A percentile compares a stretch with the other conserved stretches of the same genome.
These are phyloP conservation scores for Globisporangium paddicum DNA, from an alignment of 352 stramenopile species.

Conservation along the genomic window DNA sequence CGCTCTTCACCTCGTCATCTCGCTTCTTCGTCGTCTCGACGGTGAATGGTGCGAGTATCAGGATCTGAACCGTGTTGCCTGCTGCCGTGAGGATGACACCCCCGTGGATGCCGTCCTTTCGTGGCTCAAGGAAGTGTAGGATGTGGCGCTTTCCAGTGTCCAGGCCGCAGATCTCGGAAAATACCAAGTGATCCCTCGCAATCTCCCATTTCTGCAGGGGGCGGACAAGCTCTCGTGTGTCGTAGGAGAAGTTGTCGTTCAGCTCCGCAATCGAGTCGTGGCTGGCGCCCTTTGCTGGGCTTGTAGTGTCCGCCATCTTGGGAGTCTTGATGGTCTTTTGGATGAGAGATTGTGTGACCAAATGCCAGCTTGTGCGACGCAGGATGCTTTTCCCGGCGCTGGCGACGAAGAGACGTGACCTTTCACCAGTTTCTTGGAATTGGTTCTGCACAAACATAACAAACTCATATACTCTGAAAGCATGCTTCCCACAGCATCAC, in stretches of 20 bases:
- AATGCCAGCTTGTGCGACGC: too few species aligned
- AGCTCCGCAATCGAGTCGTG: too few species aligned
- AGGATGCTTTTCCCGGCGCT: too few species aligned
- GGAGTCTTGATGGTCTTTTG: too few species aligned
- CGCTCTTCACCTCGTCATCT: background rate
- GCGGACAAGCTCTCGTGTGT: slow-evolving; percentile 30
- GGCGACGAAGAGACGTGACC: slow-evolving; percentile 6
- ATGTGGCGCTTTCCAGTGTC: slow-evolving; percentile 66
- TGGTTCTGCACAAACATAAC: background rate
- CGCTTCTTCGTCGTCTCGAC: slow-evolving; percentile 8
- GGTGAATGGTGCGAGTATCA: slow-evolving; percentile 34
- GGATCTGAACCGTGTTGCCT: slow-evolving; percentile 70
- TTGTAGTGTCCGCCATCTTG: slow-evolving; percentile 1
- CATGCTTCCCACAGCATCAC: background rate
- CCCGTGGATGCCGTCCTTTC: slow-evolving; percentile 26
- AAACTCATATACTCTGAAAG: too few species aligned
- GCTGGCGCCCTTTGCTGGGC: background rate
- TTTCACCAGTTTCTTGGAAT: slow-evolving; percentile 4
- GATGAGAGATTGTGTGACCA: too few species aligned
- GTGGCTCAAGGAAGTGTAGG: slow-evolving; percentile 59
- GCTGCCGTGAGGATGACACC: slow-evolving; percentile 57
- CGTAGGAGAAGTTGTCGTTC: slow-evolving; percentile 22
- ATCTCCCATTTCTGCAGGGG: slow-evolving; percentile 66
- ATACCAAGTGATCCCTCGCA: slow-evolving; percentile 66
- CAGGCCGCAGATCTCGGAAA: slow-evolving; percentile 52